Percentiles rank a stretch among this genome's conserved stretches.
phyloP scores from a whole-genome alignment of 176 grass and related monocot genomes.

The Eleusine coracana region DNA sequence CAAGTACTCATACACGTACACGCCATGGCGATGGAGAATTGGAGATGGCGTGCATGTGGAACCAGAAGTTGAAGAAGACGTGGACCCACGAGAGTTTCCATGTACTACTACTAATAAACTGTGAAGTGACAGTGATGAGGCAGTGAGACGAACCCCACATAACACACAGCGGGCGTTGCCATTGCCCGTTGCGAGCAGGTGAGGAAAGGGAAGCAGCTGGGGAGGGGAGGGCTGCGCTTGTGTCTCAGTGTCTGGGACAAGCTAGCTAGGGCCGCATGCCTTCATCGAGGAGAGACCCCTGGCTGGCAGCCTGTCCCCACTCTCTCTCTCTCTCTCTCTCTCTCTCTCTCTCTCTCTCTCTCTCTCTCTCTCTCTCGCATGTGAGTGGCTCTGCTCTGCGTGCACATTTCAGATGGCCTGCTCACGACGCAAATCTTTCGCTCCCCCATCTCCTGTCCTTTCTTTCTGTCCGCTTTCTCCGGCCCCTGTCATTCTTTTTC shows the following conservation, averaged over 20 bases:
- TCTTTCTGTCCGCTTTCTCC: constrained; percentile 26
- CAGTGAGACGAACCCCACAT: background rate
- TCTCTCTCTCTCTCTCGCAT: background rate
- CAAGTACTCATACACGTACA: background rate
- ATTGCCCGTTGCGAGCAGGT: background rate
- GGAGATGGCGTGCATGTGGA: background rate
- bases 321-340: background rate
- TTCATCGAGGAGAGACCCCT: background rate
- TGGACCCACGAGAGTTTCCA: constrained; percentile 23
- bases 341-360: no score
- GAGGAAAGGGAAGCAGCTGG: constrained; percentile 4
- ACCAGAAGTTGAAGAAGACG: constrained; percentile 10
- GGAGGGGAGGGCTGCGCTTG: background rate
- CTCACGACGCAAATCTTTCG: constrained; percentile 34
- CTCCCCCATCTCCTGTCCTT: constrained; percentile 29
- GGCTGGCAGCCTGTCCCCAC: background rate
- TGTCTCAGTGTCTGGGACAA: constrained; percentile 29
- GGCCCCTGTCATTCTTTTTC: background rate
- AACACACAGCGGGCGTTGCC: background rate
- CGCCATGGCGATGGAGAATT: background rate
- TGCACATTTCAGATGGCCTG: background rate
- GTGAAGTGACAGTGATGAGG: constrained; percentile 8
- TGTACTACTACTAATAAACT: background rate
- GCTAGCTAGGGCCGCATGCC: constrained; percentile 18
- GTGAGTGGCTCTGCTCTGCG: background rate